Evolutionary conservation across 1,284 basidiomycete genomes (phyloP), one percentile per base, ranked within the genome.

Genomic region (Marasmius tenuissimus): DNA sequence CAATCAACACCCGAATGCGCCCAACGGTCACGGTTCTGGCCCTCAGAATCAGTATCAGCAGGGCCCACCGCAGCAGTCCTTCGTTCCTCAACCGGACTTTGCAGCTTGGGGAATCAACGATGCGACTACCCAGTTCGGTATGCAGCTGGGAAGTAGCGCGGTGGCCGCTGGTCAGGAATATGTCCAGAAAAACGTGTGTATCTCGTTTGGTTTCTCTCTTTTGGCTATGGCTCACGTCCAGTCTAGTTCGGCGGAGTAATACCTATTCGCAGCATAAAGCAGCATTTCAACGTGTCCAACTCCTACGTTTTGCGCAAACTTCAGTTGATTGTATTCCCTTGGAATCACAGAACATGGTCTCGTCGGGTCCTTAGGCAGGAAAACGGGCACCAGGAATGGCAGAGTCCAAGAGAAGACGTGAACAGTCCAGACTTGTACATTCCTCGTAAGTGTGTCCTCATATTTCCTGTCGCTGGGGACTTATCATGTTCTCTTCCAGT

Each of bases 361-460:
- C 82, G 94, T 14, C 84, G 85, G 61, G 75, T 88, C 14, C 79
- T 78, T 47, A 81, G 89, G 55, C 77, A 82, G 50, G 91, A 86
- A 71, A 85, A 86, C 35, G 89, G 86, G 1, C 86, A 88, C 66
- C 83, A 85, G 2, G 94, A 96, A 70, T 98, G 89, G 85, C 86
- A 92, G 60, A 81, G 94, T 3, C 97, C 97, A 0, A 78, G 97
- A 59, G 96, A 98, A 53, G 97, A 99, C 72, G 86, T 98, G 67
- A 99, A 99, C 73, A 92, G 89, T 59, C 97, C 97, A 0, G 97
- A 99, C 76, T 79, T 98, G 27, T 99, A 99, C 76, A 98, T 99
- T 65, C 97, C 97, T 4, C 82, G 94, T 96, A 63, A 63, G 92
- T 78, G 4, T 42, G 14, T 56, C 22, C 20, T 34, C 56, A 42